A percentile compares a stretch with the other conserved stretches of the same genome.
Evolutionary conservation across 2,329 filamentous ascomycete species (phyloP).

Genomic region (Gaeumannomyces tritici): DNA sequence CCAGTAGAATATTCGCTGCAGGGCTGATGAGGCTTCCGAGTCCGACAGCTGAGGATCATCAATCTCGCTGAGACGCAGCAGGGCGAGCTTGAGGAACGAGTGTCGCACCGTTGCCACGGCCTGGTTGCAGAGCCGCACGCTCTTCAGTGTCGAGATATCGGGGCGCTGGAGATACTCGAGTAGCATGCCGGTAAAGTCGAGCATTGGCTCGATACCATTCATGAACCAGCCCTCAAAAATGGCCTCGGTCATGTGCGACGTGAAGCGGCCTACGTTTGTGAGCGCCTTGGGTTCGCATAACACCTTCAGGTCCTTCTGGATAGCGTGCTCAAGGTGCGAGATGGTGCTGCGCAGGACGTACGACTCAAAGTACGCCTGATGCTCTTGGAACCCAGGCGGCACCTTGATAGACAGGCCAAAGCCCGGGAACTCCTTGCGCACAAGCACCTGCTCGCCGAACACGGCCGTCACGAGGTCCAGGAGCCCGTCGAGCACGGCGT

Average conservation of each 20-base stretch:
- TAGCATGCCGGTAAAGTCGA: constrained; percentile 78
- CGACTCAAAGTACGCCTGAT: constrained; percentile 91
- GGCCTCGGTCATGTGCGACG: constrained; percentile 73
- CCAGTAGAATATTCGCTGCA: constrained; percentile 90
- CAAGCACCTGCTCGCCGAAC: constrained; percentile 77
- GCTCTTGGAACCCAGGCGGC: constrained; percentile 86
- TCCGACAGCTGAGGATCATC: constrained; percentile 55
- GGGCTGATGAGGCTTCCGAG: constrained; percentile 56
- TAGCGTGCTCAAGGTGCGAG: constrained; percentile 55
- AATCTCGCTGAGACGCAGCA: constrained; percentile 76
- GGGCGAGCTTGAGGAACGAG: constrained; percentile 67
- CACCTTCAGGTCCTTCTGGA: constrained; percentile 57
- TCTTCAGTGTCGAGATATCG: constrained; percentile 72
- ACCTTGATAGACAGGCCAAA: constrained; percentile 80
- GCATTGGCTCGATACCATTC: constrained; percentile 69
- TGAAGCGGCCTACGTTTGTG: constrained; percentile 77
- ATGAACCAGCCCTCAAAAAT: constrained; percentile 97
- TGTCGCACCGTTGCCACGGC: constrained; percentile 67
- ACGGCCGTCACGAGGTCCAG: constrained; percentile 70
- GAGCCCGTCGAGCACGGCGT: constrained; percentile 65
- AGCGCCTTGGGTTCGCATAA: constrained; percentile 75
- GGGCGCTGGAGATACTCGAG: constrained; percentile 84
- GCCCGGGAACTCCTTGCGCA: constrained; percentile 82
- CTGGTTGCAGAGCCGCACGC: constrained; percentile 82
- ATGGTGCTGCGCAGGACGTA: constrained; percentile 73